Evolutionary conservation across 768 basidiomycete genomes (phyloP).

Genomic region (Candolleomyces eurysporus): DNA sequence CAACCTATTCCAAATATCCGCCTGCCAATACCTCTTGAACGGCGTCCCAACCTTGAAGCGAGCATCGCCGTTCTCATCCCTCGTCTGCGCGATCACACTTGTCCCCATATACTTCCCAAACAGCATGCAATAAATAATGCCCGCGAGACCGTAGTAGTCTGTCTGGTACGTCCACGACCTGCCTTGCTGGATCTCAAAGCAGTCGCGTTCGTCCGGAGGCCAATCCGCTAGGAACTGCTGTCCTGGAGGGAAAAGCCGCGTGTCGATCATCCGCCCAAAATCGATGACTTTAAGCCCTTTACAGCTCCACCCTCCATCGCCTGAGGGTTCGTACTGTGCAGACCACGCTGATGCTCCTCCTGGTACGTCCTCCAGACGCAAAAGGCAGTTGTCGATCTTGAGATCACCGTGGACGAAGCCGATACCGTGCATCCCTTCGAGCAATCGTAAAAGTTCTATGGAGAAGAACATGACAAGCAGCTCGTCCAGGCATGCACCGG

Average conservation of each 20-base stretch:
- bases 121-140: conserved; percentile 93
- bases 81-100: conserved; percentile 44
- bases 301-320: conserved; percentile 79
- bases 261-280: conserved; percentile 95
- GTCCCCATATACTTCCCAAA: conserved; percentile 95
- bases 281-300: conserved; percentile 95
- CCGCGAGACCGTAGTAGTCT: conserved; percentile 95
- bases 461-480: conserved; percentile 94
- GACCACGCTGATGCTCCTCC: conserved; percentile 71
- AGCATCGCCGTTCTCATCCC: conserved; percentile 29
- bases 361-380: conserved; percentile 83
- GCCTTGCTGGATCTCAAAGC: conserved; percentile 83
- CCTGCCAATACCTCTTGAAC: conserved; percentile 96
- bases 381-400: conserved; percentile 98
- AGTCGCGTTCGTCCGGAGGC: conserved; percentile 88
- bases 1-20: conserved; percentile 76
- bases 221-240: conserved; percentile 88
- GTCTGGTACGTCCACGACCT: conserved; percentile 92
- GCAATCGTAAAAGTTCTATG: conserved; percentile 78
- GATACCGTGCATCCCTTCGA: conserved; percentile 76
- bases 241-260: conserved; percentile 68
- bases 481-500: conserved; percentile 85
- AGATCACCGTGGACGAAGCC: conserved; percentile 98
- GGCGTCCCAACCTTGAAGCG: conserved; percentile 69
- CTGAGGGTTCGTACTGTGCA: conserved; percentile 70